Evolutionary conservation across 2,329 filamentous ascomycete genomes (phyloP).

Genomic region (Fusarium graminum): DNA sequence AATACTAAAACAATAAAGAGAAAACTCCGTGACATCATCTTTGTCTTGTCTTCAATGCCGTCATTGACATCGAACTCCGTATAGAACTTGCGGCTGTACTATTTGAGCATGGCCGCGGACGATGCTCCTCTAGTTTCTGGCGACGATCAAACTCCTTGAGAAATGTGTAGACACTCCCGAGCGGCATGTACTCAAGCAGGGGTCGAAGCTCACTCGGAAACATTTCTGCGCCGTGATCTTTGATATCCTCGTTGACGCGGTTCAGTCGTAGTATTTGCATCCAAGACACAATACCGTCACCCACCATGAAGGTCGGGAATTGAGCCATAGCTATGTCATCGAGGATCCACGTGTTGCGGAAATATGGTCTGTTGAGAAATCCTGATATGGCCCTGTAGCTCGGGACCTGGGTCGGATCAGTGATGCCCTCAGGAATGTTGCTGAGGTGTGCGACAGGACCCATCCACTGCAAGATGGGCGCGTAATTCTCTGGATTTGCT

Average conservation of each 20-base stretch:
- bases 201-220: conserved; percentile 39
- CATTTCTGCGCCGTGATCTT: conserved; percentile 43
- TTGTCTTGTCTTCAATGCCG: conserved; percentile 14
- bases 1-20: too few species aligned
- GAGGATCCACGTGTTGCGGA: conserved; percentile 44
- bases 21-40: neutral
- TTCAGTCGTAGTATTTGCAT: conserved; percentile 46
- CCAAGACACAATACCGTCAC: conserved; percentile 44
- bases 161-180: conserved; percentile 42
- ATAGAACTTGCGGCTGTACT: conserved; percentile 36
- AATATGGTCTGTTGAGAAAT: conserved; percentile 43
- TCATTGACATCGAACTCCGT: conserved; percentile 40
- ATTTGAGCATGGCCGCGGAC: neutral
- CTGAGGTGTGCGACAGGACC: conserved; percentile 43
- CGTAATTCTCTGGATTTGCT: conserved; percentile 40
- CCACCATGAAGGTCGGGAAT: conserved; percentile 43
- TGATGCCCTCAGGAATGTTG: conserved; percentile 43
- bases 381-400: conserved; percentile 43
- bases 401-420: conserved; percentile 40
- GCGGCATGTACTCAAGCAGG: conserved; percentile 42
- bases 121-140: conserved; percentile 28
- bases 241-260: conserved; percentile 45
- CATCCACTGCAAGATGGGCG: conserved; percentile 44
- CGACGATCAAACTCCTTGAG: conserved; percentile 43
- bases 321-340: conserved; percentile 43